Conservation (phyloP, 306 rosid genomes). For the Fragaria ananassa region DNA sequence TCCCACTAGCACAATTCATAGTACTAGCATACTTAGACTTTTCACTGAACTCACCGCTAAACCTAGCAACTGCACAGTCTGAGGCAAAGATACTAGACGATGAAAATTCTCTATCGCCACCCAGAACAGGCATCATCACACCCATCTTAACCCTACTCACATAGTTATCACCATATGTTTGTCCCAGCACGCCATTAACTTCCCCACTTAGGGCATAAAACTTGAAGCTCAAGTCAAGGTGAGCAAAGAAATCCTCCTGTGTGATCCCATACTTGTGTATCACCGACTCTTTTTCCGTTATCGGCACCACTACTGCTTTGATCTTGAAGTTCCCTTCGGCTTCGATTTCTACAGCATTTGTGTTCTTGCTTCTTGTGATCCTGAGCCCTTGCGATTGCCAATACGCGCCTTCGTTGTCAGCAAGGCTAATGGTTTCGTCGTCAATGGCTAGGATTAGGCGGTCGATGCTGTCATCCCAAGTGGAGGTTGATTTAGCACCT, state of each 20-base stretch:
- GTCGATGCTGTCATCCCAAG: slow-evolving; percentile 24
- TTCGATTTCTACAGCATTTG: slow-evolving; percentile 23
- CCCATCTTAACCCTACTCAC: slow-evolving; percentile 45
- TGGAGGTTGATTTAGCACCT: slow-evolving; percentile 21
- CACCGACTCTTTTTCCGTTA: slow-evolving; percentile 14
- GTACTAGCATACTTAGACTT: slow-evolving; percentile 6
- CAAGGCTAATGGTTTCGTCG: slow-evolving; percentile 20
- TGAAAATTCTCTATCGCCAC: slow-evolving; percentile 35
- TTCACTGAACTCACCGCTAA: background rate
- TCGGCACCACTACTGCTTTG: slow-evolving; percentile 31
- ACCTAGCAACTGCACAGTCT: slow-evolving; percentile 30
- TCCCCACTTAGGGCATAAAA: slow-evolving; percentile 23
- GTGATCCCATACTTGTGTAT: slow-evolving; percentile 25
- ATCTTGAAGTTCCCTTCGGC: slow-evolving; percentile 24
- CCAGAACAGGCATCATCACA: slow-evolving; percentile 38
- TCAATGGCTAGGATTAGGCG: slow-evolving; percentile 20
- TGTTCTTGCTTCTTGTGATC: background rate
- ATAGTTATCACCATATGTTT: slow-evolving; percentile 23
- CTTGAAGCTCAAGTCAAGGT: slow-evolving; percentile 35
- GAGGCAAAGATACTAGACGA: slow-evolving; percentile 32
- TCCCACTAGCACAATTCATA: slow-evolving; percentile 36
- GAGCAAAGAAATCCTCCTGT: slow-evolving; percentile 33
- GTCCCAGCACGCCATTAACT: slow-evolving; percentile 34
- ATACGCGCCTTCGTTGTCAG: background rate
- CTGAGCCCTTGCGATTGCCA: slow-evolving; percentile 15